A percentile compares a stretch with the other conserved stretches of the same genome.
Conservation (phyloP, 2,329 filamentous ascomycete species). For the Xenoacremonium recifei region DNA sequence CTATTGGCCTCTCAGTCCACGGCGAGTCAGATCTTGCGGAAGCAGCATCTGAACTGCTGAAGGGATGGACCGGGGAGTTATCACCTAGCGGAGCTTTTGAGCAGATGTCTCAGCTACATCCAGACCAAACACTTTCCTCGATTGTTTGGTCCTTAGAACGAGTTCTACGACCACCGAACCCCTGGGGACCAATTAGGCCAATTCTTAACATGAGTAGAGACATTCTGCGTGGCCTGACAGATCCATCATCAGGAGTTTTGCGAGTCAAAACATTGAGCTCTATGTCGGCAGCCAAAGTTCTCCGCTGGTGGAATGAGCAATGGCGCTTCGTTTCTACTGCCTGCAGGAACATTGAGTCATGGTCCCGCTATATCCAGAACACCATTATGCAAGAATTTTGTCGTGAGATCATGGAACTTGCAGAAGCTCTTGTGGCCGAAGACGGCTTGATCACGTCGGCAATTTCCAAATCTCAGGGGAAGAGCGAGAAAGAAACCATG, state of each 20-base stretch:
- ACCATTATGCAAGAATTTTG: constrained; percentile 86
- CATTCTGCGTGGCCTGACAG: constrained; percentile 55
- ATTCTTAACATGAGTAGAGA: constrained; percentile 58
- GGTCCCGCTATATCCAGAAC: constrained; percentile 77
- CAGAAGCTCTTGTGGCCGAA: constrained; percentile 79
- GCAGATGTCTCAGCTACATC: constrained; percentile 38
- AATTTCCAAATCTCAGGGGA: constrained; percentile 38
- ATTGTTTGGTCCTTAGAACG: constrained; percentile 43
- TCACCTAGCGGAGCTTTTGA: constrained; percentile 41
- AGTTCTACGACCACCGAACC: constrained; percentile 33
- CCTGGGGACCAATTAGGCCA: constrained; percentile 58
- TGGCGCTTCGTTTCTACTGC: constrained; percentile 82
- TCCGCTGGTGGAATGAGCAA: constrained; percentile 78
- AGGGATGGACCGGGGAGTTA: constrained; percentile 71
- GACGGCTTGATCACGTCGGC: constrained; percentile 80
- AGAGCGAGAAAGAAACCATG: constrained; percentile 39
- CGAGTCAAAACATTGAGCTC: constrained; percentile 54
- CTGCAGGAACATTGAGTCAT: constrained; percentile 78
- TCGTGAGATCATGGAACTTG: constrained; percentile 91
- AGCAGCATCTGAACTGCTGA: constrained; percentile 78
- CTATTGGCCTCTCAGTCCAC: constrained; percentile 79
- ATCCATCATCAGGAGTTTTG: constrained; percentile 54
- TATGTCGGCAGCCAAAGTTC: constrained; percentile 63
- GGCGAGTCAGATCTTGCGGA: constrained; percentile 77
- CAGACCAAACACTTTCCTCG: constrained; percentile 39